Conservation (phyloP, 169 alveolate genomes). For the Cryptosporidium viatorum region DNA sequence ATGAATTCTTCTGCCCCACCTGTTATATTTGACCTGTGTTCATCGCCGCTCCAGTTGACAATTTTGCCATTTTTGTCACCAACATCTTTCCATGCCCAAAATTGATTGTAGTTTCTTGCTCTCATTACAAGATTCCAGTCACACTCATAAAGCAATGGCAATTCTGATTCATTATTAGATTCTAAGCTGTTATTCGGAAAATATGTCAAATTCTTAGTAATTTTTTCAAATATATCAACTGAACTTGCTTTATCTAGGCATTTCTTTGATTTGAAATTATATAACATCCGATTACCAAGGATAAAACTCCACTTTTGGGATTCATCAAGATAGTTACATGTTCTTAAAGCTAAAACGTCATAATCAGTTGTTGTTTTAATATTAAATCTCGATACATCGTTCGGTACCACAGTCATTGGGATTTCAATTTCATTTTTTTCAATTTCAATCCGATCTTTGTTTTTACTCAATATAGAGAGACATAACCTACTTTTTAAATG, state of each 20-base stretch:
- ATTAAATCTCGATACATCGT: conserved; percentile 40
- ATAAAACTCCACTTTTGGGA: conserved; percentile 60
- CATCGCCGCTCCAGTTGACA: conserved; percentile 53
- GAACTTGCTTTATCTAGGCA: conserved; percentile 30
- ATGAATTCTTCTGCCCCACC: conserved; percentile 67
- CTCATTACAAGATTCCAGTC: conserved; percentile 75
- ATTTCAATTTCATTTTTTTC: conserved; percentile 1
- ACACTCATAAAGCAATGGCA: conserved; percentile 32
- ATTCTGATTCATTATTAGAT: neutral
- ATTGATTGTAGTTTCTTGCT: conserved; percentile 62
- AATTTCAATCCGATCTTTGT: neutral
- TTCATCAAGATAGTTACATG: conserved; percentile 32
- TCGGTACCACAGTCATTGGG: conserved; percentile 63
- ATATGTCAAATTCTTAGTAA: neutral
- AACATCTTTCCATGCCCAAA: conserved; percentile 52
- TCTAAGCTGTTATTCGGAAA: neutral
- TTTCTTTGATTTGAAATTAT: conserved; percentile 14
- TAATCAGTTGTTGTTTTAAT: conserved; percentile 37
- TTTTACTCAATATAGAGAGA: conserved; percentile 7
- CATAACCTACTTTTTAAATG: conserved; percentile 61
- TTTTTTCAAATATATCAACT: neutral
- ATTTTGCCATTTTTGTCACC: neutral
- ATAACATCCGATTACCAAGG: conserved; percentile 64
- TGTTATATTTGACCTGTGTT: conserved; percentile 44
- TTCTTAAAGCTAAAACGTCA: conserved; percentile 14